Evolutionary conservation across 108 stramenopile species (phyloP).

Genomic region (Mediolabrus comicus): DNA sequence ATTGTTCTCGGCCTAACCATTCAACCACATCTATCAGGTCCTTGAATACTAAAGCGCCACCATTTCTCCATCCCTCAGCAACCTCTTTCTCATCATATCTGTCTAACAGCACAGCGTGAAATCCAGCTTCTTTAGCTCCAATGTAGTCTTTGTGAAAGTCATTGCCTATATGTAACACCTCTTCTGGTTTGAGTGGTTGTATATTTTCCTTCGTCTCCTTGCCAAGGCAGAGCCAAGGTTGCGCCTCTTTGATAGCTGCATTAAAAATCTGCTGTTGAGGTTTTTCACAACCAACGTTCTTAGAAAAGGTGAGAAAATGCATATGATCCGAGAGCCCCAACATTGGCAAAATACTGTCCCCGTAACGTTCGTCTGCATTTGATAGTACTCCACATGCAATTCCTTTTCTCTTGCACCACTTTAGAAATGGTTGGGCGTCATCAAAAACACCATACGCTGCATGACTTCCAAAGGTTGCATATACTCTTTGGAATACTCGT

Average conservation of each 20-base stretch:
- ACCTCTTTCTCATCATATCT: conserved; percentile 61
- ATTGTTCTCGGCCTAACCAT: conserved; percentile 46
- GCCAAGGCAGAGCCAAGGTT: conserved; percentile 34
- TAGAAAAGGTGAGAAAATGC: conserved; percentile 64
- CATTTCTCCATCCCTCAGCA: conserved; percentile 58
- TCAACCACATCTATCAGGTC: conserved; percentile 79
- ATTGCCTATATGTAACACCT: conserved; percentile 65
- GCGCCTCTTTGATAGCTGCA: conserved; percentile 54
- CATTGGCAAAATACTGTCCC: conserved; percentile 75
- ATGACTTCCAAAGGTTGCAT: conserved; percentile 60
- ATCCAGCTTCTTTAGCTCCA: conserved; percentile 61
- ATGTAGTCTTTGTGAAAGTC: conserved; percentile 71
- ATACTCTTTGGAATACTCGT: conserved; percentile 67
- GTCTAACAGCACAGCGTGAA: conserved; percentile 63
- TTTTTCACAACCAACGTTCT: conserved; percentile 67
- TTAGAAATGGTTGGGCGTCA: conserved; percentile 61
- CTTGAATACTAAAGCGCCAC: conserved; percentile 61
- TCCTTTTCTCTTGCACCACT: conserved; percentile 56
- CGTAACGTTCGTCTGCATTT: conserved; percentile 79
- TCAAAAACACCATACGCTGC: conserved; percentile 60
- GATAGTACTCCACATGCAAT: conserved; percentile 67
- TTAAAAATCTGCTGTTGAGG: conserved; percentile 51
- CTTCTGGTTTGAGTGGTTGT: conserved; percentile 25
- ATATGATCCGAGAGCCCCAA: conserved; percentile 63
- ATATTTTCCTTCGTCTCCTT: neutral